phyloP scores from a whole-genome alignment of 2,329 filamentous ascomycete species.

The Penicillium freii region DNA sequence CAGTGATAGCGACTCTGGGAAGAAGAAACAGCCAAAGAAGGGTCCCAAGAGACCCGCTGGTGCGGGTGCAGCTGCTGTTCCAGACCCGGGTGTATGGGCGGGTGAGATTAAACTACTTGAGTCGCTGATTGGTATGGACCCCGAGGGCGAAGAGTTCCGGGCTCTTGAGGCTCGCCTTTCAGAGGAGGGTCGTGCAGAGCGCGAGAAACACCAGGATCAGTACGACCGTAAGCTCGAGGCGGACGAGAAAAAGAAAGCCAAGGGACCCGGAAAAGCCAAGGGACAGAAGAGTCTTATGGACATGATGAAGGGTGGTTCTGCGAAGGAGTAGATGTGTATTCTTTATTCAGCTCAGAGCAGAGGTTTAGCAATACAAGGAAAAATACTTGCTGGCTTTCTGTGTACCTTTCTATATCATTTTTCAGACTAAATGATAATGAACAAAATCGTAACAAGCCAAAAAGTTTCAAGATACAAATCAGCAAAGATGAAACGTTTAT shows the following conservation, averaged over 20 bases:
- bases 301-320: conserved; percentile 31
- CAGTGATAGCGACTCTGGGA: conserved; percentile 20
- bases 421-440: not conserved
- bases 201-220: conserved; percentile 73
- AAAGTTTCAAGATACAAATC: not conserved
- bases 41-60: conserved; percentile 21
- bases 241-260: conserved; percentile 50
- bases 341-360: not conserved
- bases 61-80: conserved; percentile 47
- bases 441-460: not conserved
- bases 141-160: conserved; percentile 69
- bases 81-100: conserved; percentile 85
- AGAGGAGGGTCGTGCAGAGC: conserved; percentile 66
- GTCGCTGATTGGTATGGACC: conserved; percentile 78
- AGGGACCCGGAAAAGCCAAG: conserved; percentile 40
- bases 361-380: not conserved
- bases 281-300: conserved; percentile 37
- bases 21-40: conserved; percentile 24
- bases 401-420: not conserved
- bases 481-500: not conserved
- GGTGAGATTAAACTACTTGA: conserved; percentile 94
- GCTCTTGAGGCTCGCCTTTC: conserved; percentile 64
- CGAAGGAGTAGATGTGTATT: conserved; percentile 6
- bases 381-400: not conserved
- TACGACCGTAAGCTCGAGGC: conserved; percentile 71